Evolutionary conservation across 2,329 filamentous ascomycete species (phyloP).

Genomic region (Monilinia aucupariae): DNA sequence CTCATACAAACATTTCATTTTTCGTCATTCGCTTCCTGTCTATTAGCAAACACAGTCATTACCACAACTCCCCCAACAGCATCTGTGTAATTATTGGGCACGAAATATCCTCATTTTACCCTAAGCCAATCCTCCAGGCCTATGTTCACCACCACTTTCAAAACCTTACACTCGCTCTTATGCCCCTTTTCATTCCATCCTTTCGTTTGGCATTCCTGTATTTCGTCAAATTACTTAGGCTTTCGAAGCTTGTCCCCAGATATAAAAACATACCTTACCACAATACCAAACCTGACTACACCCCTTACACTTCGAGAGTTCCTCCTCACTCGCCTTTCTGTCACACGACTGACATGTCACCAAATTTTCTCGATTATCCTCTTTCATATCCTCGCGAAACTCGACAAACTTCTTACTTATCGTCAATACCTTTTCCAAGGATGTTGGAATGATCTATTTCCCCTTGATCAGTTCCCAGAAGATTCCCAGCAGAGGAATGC

Average conservation of each 20-base stretch:
- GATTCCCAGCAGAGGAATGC: neutral
- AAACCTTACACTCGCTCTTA: constrained; percentile 31
- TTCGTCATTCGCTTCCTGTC: neutral
- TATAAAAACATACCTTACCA: constrained; percentile 27
- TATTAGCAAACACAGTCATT: neutral
- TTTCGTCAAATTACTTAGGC: neutral
- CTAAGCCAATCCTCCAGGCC: neutral
- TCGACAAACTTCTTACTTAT: constrained; percentile 18
- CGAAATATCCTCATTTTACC: neutral
- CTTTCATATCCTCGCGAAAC: neutral
- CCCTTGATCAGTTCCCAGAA: constrained; percentile 5
- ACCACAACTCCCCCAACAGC: neutral
- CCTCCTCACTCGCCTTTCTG: constrained; percentile 15
- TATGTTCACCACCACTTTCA: constrained; percentile 21
- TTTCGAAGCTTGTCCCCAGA: neutral
- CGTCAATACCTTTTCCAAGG: constrained; percentile 23
- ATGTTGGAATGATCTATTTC: constrained; percentile 28
- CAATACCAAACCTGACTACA: constrained; percentile 33
- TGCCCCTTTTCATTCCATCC: constrained; percentile 31
- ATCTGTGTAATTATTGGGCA: neutral
- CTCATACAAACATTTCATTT: neutral
- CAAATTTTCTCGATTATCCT: neutral
- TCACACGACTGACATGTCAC: constrained; percentile 28
- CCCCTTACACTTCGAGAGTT: constrained; percentile 29
- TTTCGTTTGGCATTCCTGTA: constrained; percentile 29